These are phyloP conservation scores for Psidium guajava DNA, from an alignment of 345 rosid genomes.

Conservation along the genomic window DNA sequence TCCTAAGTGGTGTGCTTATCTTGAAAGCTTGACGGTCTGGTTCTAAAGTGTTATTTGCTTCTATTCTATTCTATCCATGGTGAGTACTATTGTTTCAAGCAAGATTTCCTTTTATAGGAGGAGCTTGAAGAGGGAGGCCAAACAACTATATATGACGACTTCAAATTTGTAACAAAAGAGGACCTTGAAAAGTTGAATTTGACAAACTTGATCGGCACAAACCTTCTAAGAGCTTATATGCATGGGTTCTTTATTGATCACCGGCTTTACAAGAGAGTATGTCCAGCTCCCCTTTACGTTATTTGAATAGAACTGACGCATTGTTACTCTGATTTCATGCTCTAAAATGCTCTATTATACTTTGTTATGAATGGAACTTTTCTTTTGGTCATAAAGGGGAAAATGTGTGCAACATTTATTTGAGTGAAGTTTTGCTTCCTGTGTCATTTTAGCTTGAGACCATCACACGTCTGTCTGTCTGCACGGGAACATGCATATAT, in stretches of 20 bases:
- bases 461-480: not conserved
- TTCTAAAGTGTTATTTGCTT: not conserved
- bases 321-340: not conserved
- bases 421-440: not conserved
- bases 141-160: constrained; percentile 73
- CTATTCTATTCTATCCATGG: not conserved
- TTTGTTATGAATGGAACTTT: not conserved
- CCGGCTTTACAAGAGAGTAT: constrained; percentile 70
- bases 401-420: not conserved
- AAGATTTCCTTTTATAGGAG: constrained; percentile 42
- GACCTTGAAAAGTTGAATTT: constrained; percentile 77
- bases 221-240: constrained; percentile 86
- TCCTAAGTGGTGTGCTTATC: constrained; percentile 81
- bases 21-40: constrained; percentile 74
- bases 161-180: constrained; percentile 76
- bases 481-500: not conserved
- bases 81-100: not conserved
- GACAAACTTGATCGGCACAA: constrained; percentile 80
- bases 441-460: not conserved
- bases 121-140: constrained; percentile 86
- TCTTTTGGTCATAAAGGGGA: not conserved
- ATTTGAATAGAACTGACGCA: not conserved
- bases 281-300: not conserved
- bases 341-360: not conserved
- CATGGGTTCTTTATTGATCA: constrained; percentile 84